Evolutionary conservation across 169 alveolate species (phyloP), one percentile per base, ranked within the genome.

Genomic region (Amoebophrya sp.): DNA sequence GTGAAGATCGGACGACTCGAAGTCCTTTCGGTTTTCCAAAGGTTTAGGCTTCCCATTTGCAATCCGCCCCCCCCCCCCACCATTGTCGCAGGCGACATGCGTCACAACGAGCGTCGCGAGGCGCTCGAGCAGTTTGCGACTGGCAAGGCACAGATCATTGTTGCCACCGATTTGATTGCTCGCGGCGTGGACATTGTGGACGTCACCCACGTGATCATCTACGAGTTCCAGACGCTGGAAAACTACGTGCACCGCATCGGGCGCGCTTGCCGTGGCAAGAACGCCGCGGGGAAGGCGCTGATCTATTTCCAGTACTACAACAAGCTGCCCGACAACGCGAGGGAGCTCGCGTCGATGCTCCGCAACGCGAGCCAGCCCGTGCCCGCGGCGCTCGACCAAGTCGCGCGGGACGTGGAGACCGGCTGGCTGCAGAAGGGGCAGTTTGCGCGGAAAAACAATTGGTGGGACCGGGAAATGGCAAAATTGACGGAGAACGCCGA

Each of bases 81-180:
- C n/a, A n/a, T n/a, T n/a, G n/a, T n/a, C n/a, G n/a, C n/a, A n/a
- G n/a, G n/a, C n/a, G n/a, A n/a, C n/a, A n/a, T n/a, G n/a, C n/a
- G n/a, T n/a, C n/a, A n/a, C n/a, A n/a, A 18, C n/a, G n/a, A 45
- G 67, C 67, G 67, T 45, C 18, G 93, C 50, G 94, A 94, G 90
- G 98, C 98, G 45, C 90, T 98, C 88, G 93, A 95, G 50, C 88
- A 94, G 87, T 97, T 98, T 90, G 97, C 95, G 92, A 95, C 97
- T 78, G 98, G 98, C 26, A 95, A 95, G 43, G 93, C 97, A 38
- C 96, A 96, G 70, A 96, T 97, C 88, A 93, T 98, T 90, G 98
- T 98, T 0, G 99, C 99, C 43, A 97, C 99, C 7, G 99, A 98
- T 93, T 99, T 98, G 38, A 99, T 99, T 5, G 98, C 99, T 40